Evolutionary conservation across 2,329 filamentous ascomycete genomes (phyloP).

Genomic region (Hypoxylon sp.): DNA sequence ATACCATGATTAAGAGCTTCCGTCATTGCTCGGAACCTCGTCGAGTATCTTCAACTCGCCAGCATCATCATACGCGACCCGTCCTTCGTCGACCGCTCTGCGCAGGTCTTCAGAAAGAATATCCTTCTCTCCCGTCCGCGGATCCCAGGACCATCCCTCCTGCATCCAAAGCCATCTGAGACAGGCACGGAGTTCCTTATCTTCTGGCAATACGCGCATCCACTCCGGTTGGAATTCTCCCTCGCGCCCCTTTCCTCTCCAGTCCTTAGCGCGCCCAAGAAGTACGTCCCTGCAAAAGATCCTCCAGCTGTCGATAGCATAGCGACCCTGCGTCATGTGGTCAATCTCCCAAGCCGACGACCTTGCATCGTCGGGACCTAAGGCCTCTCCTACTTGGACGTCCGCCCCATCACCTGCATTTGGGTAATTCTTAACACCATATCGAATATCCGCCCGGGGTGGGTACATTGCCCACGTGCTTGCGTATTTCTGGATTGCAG

Average conservation of each 20-base stretch:
- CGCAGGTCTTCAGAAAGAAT: constrained; percentile 62
- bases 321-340: constrained; percentile 82
- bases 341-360: constrained; percentile 77
- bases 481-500: constrained; percentile 74
- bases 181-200: constrained; percentile 90
- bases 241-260: constrained; percentile 66
- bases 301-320: constrained; percentile 89
- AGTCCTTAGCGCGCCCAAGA: constrained; percentile 70
- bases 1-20: background rate
- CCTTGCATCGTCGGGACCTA: constrained; percentile 37
- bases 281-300: constrained; percentile 89
- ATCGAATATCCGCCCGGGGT: constrained; percentile 66
- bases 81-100: constrained; percentile 63
- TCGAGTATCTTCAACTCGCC: constrained; percentile 57
- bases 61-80: constrained; percentile 63
- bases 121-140: constrained; percentile 69
- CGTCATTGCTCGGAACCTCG: background rate
- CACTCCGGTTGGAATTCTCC: constrained; percentile 81
- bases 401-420: constrained; percentile 42
- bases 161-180: constrained; percentile 92
- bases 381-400: constrained; percentile 42
- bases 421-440: constrained; percentile 59
- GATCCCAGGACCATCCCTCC: constrained; percentile 85
- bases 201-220: constrained; percentile 82
- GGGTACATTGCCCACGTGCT: constrained; percentile 71